Evolutionary conservation across 148 eudicot species (phyloP).

Genomic region (Rhododendron ovatum): DNA sequence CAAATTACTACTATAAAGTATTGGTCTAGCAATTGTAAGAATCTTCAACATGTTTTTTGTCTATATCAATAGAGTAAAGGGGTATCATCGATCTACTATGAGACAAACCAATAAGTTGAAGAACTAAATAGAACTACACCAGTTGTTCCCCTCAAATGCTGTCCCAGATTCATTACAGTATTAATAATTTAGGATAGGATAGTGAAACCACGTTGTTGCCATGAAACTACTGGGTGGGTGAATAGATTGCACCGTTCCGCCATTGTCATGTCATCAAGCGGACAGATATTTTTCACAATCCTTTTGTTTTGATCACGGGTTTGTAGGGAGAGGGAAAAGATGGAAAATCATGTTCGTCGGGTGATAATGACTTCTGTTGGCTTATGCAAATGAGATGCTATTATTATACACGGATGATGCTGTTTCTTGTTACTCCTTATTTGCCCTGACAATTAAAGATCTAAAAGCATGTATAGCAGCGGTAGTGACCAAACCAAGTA

Average conservation of each 20-base stretch:
- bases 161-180: background rate
- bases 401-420: background rate
- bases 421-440: too few relatives aligned
- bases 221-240: background rate
- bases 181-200: background rate
- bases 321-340: background rate
- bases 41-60: background rate
- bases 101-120: background rate
- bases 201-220: background rate
- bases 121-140: background rate
- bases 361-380: background rate
- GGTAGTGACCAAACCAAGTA: background rate
- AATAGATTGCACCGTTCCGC: background rate
- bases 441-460: too few relatives aligned
- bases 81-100: background rate
- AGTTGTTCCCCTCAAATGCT: background rate
- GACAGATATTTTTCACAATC: background rate
- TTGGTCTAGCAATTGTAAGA: background rate
- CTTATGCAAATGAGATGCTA: background rate
- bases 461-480: background rate
- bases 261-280: background rate
- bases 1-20: background rate
- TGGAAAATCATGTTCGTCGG: background rate
- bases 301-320: background rate
- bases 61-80: background rate